Base-by-base conservation (phyloP, 2,329 filamentous ascomycete genomes). In the Scedosporium boydii region DNA sequence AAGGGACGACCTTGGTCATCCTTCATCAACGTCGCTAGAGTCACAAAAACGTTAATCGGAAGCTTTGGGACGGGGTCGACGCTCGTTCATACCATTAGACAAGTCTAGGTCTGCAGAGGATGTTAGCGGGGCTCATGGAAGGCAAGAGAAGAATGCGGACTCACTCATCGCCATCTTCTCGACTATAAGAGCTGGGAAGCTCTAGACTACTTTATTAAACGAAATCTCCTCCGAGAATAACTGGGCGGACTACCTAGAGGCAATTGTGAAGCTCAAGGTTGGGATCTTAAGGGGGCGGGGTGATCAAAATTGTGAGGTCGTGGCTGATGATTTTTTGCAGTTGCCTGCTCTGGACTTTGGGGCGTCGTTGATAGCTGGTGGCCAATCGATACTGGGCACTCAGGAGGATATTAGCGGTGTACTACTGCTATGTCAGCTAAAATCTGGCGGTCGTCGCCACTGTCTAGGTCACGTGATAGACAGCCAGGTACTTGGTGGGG, bases 1-100 rank as follows among this genome's bases (percentile, higher is more conserved):
- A 99, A 99, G 46, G 95, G 95, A 73, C 95, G 87, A 66, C 95
- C 95, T 76, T 95, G 88, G 80, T 99, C 95, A 83, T 99, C 95
- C 82, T 96, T 96, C 82, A 97, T 86, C 76, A 99, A 79, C 74
- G 82, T 74, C 73, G 86, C 86, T 88, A 63, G 67, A 66, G 48
- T 16, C 16, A 12, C 64, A 61, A 61, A n/a, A 55, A 46, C 27
- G 64, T 67, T 59, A 66, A 67, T 69, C 44, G 34, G 46, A 38
- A 48, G 61, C n/a, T 41, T 23, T 42, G 62, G 21, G 12, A 27
- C 23, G 60, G 59, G 56, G 57, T 63, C 63, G 62, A 53, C 58
- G 48, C 61, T 53, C 58, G 56, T 58, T 63, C 74, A 71, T 89
- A 93, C 90, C 90, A 75, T 93, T 91, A 66, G 88, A 88, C 78